Evolutionary conservation across 1,139 yeast genomes (phyloP).

Genomic region (Arxiozyma bovina): DNA sequence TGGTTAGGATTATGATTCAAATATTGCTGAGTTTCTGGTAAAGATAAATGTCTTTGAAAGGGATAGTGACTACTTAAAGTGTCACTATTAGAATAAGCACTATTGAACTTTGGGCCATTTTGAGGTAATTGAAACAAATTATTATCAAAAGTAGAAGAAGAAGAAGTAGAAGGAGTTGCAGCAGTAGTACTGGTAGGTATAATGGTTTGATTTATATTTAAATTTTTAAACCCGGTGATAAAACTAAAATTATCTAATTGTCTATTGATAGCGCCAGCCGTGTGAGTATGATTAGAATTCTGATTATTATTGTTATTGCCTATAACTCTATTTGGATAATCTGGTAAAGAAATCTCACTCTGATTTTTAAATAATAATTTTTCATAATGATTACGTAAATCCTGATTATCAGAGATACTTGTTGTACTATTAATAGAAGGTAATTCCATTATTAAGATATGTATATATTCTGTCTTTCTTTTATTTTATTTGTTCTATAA

Average conservation of each 20-base stretch:
- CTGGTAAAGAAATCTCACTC: conserved; percentile 28
- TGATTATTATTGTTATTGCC: not conserved
- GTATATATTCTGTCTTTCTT: not conserved
- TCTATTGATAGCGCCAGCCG: not conserved
- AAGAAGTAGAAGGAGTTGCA: not conserved
- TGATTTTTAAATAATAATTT: conserved; percentile 25
- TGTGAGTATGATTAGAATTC: not conserved
- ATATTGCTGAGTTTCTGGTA: not conserved
- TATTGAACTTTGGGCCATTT: not conserved
- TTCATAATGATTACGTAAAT: conserved; percentile 26
- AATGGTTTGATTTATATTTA: not conserved
- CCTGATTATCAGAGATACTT: conserved; percentile 27
- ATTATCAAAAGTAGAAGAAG: not conserved
- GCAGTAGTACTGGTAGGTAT: not conserved
- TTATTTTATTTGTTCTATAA: not conserved
- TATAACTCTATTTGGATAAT: conserved; percentile 17
- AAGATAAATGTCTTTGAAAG: not conserved
- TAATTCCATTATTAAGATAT: conserved; percentile 11
- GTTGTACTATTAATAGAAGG: conserved; percentile 27
- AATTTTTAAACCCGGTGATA: conserved; percentile 21
- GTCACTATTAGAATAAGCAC: not conserved
- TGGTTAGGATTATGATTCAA: not conserved
- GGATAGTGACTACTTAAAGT: not conserved
- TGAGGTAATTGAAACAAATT: not conserved
- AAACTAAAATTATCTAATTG: conserved; percentile 17